phyloP scores from a whole-genome alignment of 2,329 filamentous ascomycete genomes.

The Magnaporthiopsis rhizophila region DNA sequence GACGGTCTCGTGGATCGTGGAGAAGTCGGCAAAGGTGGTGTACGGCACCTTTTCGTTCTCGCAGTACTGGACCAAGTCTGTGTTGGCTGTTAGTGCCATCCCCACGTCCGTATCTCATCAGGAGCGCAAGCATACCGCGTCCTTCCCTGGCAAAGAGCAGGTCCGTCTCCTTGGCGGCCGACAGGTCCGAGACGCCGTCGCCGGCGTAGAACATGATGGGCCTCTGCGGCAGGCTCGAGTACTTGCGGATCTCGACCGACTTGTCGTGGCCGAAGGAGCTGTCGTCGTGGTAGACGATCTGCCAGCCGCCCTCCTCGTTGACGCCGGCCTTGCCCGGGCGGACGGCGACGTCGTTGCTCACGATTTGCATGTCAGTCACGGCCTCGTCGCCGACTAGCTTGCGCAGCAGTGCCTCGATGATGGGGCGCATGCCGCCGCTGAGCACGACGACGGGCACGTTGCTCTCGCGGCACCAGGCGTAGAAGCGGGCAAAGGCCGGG shows the following conservation, averaged over 20 bases:
- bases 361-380: slow-evolving; percentile 68
- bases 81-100: background rate
- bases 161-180: slow-evolving; percentile 86
- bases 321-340: slow-evolving; percentile 61
- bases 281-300: slow-evolving; percentile 82
- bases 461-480: slow-evolving; percentile 69
- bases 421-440: slow-evolving; percentile 84
- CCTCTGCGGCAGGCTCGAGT: slow-evolving; percentile 65
- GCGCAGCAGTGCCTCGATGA: slow-evolving; percentile 77
- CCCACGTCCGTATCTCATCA: too few species aligned
- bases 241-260: slow-evolving; percentile 81
- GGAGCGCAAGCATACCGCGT: slow-evolving; percentile 48
- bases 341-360: slow-evolving; percentile 72
- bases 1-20: slow-evolving; percentile 18
- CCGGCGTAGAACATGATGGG: slow-evolving; percentile 91
- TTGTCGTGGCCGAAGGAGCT: slow-evolving; percentile 96
- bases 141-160: slow-evolving; percentile 89
- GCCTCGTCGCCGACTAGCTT: slow-evolving; percentile 70
- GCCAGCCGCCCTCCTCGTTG: slow-evolving; percentile 68
- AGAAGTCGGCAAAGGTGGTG: slow-evolving; percentile 53
- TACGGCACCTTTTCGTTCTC: slow-evolving; percentile 36
- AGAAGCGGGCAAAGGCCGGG: slow-evolving; percentile 81
- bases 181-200: slow-evolving; percentile 87
- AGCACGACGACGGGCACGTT: slow-evolving; percentile 90
- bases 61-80: slow-evolving; percentile 17